Conservation (phyloP, 768 basidiomycete species). For the Boletus subcaerulescens region DNA sequence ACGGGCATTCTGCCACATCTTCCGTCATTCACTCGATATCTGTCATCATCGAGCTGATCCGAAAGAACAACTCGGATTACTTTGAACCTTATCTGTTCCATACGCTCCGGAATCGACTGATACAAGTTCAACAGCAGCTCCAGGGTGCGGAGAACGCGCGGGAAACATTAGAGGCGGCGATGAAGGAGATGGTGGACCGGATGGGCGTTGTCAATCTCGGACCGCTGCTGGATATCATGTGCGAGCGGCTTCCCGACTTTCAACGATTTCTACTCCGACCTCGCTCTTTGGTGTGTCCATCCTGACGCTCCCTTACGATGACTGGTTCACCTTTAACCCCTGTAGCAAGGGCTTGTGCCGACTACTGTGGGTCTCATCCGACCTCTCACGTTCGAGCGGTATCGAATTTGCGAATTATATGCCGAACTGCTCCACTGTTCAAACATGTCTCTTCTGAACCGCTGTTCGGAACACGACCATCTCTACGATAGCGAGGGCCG, state of each 20-base stretch:
- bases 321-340: conserved; percentile 8
- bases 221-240: conserved; percentile 70
- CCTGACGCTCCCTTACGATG: not conserved
- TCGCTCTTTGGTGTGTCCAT: conserved; percentile 64
- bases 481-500: conserved; percentile 83
- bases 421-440: conserved; percentile 97
- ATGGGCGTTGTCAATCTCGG: conserved; percentile 93
- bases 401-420: conserved; percentile 93
- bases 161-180: conserved; percentile 65
- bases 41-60: conserved; percentile 89
- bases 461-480: conserved; percentile 60
- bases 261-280: conserved; percentile 70
- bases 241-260: conserved; percentile 63
- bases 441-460: conserved; percentile 95
- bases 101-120: conserved; percentile 85
- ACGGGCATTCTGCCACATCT: conserved; percentile 59
- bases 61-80: conserved; percentile 98
- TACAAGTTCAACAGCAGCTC: conserved; percentile 77
- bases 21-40: conserved; percentile 85
- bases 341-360: conserved; percentile 61
- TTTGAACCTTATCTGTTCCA: conserved; percentile 98
- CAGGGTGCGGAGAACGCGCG: conserved; percentile 55
- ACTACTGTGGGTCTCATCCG: conserved; percentile 72
- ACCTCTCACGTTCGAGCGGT: conserved; percentile 92
- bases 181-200: conserved; percentile 77